A percentile compares a stretch with the other conserved stretches of the same genome.
phyloP scores from a whole-genome alignment of 495 filamentous ascomycete species.

The Neurospora pannonica region DNA sequence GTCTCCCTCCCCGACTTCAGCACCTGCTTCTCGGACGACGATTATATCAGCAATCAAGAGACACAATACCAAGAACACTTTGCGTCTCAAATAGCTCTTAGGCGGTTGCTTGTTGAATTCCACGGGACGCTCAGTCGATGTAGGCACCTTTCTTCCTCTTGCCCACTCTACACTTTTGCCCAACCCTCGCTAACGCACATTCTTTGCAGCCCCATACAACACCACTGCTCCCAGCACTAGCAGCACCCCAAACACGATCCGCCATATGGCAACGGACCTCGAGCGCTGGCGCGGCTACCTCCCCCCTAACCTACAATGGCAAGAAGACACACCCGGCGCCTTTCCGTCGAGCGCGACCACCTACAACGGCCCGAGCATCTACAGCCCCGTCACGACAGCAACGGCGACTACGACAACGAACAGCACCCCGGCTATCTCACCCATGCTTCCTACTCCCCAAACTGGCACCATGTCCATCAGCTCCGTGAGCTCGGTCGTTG shows the following conservation, averaged over 20 bases:
- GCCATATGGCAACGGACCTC: slow-evolving; percentile 39
- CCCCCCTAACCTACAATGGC: slow-evolving; percentile 44
- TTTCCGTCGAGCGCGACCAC: slow-evolving; percentile 17
- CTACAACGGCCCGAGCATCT: slow-evolving; percentile 11
- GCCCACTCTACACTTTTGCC: neutral
- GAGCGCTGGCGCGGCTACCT: slow-evolving; percentile 47
- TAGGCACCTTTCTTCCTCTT: slow-evolving; percentile 13
- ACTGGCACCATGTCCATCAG: neutral
- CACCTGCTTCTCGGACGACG: slow-evolving; percentile 33
- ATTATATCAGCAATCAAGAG: slow-evolving; percentile 38
- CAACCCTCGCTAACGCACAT: neutral
- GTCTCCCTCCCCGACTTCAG: slow-evolving; percentile 46
- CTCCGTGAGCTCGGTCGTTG: neutral
- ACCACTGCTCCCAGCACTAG: neutral
- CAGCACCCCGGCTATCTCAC: neutral
- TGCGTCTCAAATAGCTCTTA: slow-evolving; percentile 47
- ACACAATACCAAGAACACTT: slow-evolving; percentile 47
- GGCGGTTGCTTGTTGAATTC: slow-evolving; percentile 41
- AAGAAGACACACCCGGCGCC: slow-evolving; percentile 37
- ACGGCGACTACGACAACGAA: slow-evolving; percentile 1
- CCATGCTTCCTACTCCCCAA: neutral
- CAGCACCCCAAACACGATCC: slow-evolving; percentile 25
- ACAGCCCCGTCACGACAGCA: slow-evolving; percentile 13
- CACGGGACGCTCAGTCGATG: slow-evolving; percentile 41
- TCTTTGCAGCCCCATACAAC: slow-evolving; percentile 2